Evolutionary conservation across 1,284 basidiomycete genomes (phyloP).

Genomic region (Exobasidium rhododendri): DNA sequence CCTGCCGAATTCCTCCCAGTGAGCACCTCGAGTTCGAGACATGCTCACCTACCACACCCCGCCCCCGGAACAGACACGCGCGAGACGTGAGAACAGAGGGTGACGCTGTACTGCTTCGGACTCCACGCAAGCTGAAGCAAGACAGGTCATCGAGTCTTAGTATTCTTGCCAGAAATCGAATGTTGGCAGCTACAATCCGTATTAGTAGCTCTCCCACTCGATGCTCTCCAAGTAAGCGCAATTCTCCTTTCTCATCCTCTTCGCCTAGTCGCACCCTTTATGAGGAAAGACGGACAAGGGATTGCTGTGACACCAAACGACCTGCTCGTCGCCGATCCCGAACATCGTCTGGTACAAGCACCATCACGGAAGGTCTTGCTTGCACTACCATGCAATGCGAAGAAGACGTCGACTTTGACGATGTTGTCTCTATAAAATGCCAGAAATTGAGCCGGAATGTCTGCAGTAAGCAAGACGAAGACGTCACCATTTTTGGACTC

Average conservation of each 20-base stretch:
- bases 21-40: too few relatives aligned
- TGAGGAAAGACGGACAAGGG: neutral
- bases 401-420: neutral
- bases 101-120: neutral
- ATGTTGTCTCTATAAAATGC: neutral
- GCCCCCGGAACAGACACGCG: too few relatives aligned
- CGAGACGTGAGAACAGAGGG: too few relatives aligned
- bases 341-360: neutral
- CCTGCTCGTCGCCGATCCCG: neutral
- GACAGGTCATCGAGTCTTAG: too few relatives aligned
- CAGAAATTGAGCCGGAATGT: neutral
- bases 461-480: neutral
- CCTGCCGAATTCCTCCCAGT: too few relatives aligned
- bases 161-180: neutral
- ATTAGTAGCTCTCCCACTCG: neutral
- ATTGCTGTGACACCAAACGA: neutral
- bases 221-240: neutral
- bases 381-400: neutral
- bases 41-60: too few relatives aligned
- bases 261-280: neutral
- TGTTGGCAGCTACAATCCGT: neutral
- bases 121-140: neutral
- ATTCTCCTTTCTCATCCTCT: neutral
- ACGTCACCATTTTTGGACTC: neutral
- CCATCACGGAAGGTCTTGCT: neutral